Evolutionary conservation across 768 basidiomycete genomes (phyloP).

Genomic region (Collybiopsis confluens): DNA sequence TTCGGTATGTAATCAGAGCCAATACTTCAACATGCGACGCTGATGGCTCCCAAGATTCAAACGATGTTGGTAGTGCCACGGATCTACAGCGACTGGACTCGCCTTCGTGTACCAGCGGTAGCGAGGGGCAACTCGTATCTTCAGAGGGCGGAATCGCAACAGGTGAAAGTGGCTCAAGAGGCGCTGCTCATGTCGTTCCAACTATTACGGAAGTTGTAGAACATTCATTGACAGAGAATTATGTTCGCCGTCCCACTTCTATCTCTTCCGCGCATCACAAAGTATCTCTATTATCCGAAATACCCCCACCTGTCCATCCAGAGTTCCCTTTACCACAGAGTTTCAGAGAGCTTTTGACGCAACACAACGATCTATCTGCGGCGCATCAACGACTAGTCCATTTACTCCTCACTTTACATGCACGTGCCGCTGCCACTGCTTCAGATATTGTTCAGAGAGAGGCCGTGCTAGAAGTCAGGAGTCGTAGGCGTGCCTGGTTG

Average conservation of each 20-base stretch:
- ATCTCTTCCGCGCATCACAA: not conserved
- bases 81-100: not conserved
- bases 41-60: not conserved
- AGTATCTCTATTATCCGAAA: not conserved
- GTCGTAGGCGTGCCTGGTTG: constrained; percentile 65
- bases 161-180: too few relatives aligned
- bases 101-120: not conserved
- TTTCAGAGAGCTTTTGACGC: constrained; percentile 25
- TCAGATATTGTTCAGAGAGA: constrained; percentile 37
- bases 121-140: too few relatives aligned
- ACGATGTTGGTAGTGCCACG: not conserved
- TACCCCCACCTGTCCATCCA: not conserved
- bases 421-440: constrained; percentile 34
- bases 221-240: not conserved
- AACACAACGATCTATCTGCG: constrained; percentile 29
- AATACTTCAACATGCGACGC: not conserved
- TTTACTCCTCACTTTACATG: constrained; percentile 36
- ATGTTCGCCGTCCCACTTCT: too few relatives aligned
- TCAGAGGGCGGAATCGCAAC: too few relatives aligned
- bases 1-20: not conserved
- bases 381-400: constrained; percentile 34
- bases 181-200: too few relatives aligned
- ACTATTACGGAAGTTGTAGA: not conserved
- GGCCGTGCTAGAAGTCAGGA: constrained; percentile 50
- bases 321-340: not conserved